Evolutionary conservation across 73 alveolate genomes (phyloP).

Genomic region (Diophrys appendiculata): DNA sequence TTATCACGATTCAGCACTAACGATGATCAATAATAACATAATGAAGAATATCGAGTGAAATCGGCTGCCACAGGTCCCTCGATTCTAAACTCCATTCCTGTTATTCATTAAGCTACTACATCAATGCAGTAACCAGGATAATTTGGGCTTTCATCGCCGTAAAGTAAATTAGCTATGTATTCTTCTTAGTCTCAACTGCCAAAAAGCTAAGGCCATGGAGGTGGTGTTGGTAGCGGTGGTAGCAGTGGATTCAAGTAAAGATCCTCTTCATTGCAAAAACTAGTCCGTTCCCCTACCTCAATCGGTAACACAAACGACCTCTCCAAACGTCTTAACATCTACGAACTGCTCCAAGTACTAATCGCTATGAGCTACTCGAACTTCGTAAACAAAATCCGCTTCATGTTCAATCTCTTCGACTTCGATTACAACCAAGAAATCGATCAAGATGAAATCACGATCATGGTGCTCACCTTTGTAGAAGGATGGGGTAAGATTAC

Average conservation of each 20-base stretch:
- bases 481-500: conserved; percentile 48
- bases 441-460: conserved; percentile 49
- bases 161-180: no score
- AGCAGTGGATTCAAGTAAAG: not conserved
- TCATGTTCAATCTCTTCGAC: conserved; percentile 28
- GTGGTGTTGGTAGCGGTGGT: not conserved
- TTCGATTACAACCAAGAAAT: conserved; percentile 52
- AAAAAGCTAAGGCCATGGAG: not conserved
- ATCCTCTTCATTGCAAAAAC: not conserved
- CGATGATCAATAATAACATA: no score
- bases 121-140: no score
- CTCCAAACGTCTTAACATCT: conserved; percentile 10
- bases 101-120: no score
- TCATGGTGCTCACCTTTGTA: conserved; percentile 47
- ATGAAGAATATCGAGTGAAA: no score
- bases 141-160: no score
- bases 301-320: no score
- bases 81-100: no score
- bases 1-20: no score
- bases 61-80: no score
- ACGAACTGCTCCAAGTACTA: conserved; percentile 12
- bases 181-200: not conserved
- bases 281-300: no score
- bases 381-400: conserved; percentile 19
- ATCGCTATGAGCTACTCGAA: conserved; percentile 13